A percentile compares a stretch with the other conserved stretches of the same genome.
Evolutionary conservation across 2,329 filamentous ascomycete species (phyloP).

Genomic region (Rutstroemia sp.): DNA sequence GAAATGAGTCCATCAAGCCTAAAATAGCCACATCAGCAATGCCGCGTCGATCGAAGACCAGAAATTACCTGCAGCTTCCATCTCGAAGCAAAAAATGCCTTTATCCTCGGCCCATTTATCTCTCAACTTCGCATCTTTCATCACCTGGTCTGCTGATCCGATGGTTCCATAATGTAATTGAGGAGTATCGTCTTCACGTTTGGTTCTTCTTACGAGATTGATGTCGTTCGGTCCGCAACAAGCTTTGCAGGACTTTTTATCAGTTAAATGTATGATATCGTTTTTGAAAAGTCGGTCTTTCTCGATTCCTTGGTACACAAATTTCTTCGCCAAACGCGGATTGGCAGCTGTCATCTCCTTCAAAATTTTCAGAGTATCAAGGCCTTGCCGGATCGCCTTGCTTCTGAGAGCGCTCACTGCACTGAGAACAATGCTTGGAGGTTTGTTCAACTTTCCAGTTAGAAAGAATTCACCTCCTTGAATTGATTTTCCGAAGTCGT

Average conservation of each 20-base stretch:
- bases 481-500: constrained; percentile 21
- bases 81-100: constrained; percentile 8
- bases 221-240: background rate
- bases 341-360: background rate
- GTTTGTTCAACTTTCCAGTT: constrained; percentile 2
- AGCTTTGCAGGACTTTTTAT: background rate
- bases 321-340: background rate
- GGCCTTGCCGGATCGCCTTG: background rate
- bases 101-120: constrained; percentile 1
- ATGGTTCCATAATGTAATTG: constrained; percentile 32
- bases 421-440: background rate
- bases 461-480: background rate
- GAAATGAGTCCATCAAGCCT: constrained; percentile 12
- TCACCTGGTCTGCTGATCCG: constrained; percentile 8
- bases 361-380: background rate
- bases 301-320: constrained; percentile 16
- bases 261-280: constrained; percentile 17
- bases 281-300: constrained; percentile 22
- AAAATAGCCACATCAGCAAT: background rate
- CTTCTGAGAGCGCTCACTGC: background rate
- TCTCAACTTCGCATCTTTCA: constrained; percentile 4
- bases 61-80: constrained; percentile 9
- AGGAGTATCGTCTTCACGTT: background rate
- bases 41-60: background rate
- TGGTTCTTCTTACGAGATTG: background rate